phyloP scores from a whole-genome alignment of 768 basidiomycete species.

The Lentinula lateritia region DNA sequence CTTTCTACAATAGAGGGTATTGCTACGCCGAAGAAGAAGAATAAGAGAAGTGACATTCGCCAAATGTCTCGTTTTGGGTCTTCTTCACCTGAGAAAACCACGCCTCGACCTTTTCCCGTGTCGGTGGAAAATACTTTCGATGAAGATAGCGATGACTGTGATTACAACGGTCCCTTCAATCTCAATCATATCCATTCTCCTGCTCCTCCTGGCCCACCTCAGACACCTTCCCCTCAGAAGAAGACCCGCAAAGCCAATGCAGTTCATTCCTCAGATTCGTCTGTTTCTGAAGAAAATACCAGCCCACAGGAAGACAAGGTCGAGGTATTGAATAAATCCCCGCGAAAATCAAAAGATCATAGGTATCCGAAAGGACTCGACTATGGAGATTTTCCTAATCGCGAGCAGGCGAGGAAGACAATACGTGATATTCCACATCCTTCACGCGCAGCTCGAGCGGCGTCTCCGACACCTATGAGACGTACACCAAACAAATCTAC shows the following conservation, averaged over 20 bases:
- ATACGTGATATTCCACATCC: constrained; percentile 6
- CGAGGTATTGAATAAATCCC: not conserved
- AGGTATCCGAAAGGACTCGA: not conserved
- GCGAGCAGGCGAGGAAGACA: not conserved
- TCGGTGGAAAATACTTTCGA: not conserved
- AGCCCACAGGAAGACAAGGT: not conserved
- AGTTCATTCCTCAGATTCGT: not conserved
- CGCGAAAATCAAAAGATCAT: not conserved
- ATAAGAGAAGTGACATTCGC: not conserved
- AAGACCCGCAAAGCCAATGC: not conserved
- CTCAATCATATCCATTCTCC: not conserved
- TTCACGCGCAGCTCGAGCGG: not conserved
- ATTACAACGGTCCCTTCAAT: not conserved
- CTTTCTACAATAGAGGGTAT: not conserved
- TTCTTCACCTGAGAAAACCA: not conserved
- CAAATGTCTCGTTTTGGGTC: not conserved
- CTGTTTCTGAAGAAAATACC: not conserved
- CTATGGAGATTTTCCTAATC: not conserved
- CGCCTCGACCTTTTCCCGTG: constrained; percentile 1
- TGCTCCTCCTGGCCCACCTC: constrained; percentile 1
- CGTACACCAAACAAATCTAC: not conserved
- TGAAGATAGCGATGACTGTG: constrained; percentile 1
- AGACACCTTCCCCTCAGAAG: constrained; percentile 5
- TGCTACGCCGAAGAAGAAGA: constrained; percentile 2
- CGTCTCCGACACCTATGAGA: constrained; percentile 1